Conservation (phyloP, 768 basidiomycete genomes). For the Phanerodontia chrysosporium region DNA sequence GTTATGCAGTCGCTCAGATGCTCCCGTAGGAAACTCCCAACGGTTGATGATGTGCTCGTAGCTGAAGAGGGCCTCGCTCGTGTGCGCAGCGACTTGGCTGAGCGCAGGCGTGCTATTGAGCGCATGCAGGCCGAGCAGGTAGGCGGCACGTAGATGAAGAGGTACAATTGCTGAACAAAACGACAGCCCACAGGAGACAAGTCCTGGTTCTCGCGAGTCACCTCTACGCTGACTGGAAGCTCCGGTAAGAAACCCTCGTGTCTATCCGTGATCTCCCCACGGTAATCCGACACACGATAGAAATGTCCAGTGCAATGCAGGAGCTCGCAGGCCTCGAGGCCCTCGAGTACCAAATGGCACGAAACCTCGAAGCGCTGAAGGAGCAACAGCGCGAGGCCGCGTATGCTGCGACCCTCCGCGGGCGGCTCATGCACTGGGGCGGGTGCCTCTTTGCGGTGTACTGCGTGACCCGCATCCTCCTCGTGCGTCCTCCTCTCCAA, state of each 20-base stretch:
- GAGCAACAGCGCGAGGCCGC: constrained; percentile 43
- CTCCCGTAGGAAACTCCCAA: constrained; percentile 26
- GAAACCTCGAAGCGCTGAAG: constrained; percentile 48
- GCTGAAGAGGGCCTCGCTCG: constrained; percentile 57
- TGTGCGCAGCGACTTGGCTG: constrained; percentile 53
- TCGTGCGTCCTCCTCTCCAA: constrained; percentile 37
- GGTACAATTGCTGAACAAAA: too few relatives aligned
- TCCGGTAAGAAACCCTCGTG: background rate
- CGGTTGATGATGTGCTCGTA: constrained; percentile 48
- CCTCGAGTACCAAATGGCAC: constrained; percentile 63
- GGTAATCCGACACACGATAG: constrained; percentile 17
- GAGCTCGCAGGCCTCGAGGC: constrained; percentile 64
- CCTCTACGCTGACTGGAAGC: constrained; percentile 46
- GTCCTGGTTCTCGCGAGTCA: constrained; percentile 47
- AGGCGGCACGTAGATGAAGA: too few relatives aligned
- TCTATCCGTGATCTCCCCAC: too few relatives aligned
- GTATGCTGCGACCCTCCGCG: constrained; percentile 52
- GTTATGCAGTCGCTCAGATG: background rate
- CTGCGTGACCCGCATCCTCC: constrained; percentile 58
- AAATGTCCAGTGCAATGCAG: constrained; percentile 37
- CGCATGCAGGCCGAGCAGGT: constrained; percentile 28
- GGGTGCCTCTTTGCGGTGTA: constrained; percentile 61
- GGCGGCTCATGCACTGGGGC: constrained; percentile 42
- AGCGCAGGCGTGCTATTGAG: constrained; percentile 33
- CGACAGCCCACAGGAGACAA: constrained; percentile 14